phyloP scores from a whole-genome alignment of 2,329 filamentous ascomycete genomes.

The Aspergillus melleus region DNA sequence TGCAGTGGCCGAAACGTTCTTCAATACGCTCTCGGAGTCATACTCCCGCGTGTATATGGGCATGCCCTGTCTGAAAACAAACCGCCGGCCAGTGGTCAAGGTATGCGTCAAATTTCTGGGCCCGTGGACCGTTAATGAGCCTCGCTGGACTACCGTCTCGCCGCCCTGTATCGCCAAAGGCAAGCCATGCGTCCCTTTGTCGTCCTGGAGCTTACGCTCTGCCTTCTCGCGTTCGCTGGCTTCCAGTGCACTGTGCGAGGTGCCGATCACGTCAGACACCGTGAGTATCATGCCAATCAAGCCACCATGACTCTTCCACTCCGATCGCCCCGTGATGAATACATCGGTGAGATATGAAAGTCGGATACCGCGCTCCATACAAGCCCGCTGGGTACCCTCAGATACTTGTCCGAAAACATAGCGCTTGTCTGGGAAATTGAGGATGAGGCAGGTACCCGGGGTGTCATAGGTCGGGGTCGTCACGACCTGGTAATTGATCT shows the following conservation, averaged over 20 bases:
- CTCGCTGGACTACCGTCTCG: constrained; percentile 23
- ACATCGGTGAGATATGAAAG: constrained; percentile 70
- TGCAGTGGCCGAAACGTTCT: constrained; percentile 19
- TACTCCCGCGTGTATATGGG: constrained; percentile 73
- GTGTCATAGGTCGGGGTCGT: constrained; percentile 87
- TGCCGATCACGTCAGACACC: constrained; percentile 66
- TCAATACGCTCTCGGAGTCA: constrained; percentile 32
- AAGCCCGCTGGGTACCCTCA: constrained; percentile 81
- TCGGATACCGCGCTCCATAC: constrained; percentile 66
- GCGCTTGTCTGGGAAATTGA: constrained; percentile 78
- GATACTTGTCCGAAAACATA: constrained; percentile 82
- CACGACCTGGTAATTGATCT: constrained; percentile 70
- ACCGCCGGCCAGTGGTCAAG: constrained; percentile 78
- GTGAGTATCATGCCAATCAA: constrained; percentile 83
- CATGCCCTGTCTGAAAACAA: constrained; percentile 82
- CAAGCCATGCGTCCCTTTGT: constrained; percentile 21
- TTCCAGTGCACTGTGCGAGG: constrained; percentile 48
- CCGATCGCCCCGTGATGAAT: constrained; percentile 76
- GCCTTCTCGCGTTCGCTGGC: constrained; percentile 42
- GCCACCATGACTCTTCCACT: constrained; percentile 77
- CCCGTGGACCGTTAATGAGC: constrained; percentile 68
- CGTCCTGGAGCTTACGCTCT: constrained; percentile 9
- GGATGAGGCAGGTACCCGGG: constrained; percentile 70
- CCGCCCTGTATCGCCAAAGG: constrained; percentile 33
- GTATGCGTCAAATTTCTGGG: constrained; percentile 76